Base-by-base conservation (phyloP, 768 basidiomycete genomes). In the Phanerochaete carnosa region DNA sequence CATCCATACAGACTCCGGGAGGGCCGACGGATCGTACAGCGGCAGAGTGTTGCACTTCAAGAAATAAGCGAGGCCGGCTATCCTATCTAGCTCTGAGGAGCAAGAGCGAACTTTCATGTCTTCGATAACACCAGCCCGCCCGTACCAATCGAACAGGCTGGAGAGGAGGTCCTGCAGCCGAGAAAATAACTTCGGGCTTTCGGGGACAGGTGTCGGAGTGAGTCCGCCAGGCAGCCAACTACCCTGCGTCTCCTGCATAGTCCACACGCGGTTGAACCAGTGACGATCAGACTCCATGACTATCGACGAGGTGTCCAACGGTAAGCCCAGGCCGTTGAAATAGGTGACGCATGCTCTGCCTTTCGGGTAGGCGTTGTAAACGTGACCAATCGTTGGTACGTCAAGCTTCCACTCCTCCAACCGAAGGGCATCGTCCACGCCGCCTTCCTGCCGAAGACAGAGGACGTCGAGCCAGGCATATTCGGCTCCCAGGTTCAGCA, bases 371-470 rank as follows among this genome's bases (percentile, higher is more conserved):
- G 5, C 19, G 5, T n/a, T 26, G 30, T 58, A 58, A 15, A 58
- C 30, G 45, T 30, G 4, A 4, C 57, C 57, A 23, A 58, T 58
- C 4, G 57, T 58, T 4, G 57, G 57, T 6, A 58, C 46, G 46
- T 58, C 57, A 4, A 26, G 9, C 47, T 50, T 46, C 57, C 57
- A 58, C 57, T 58, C 57, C 29, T 58, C 25, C 25, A 22, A 2
- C 23, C 57, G 43, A 25, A 22, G 16, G 8, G 13, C 46, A 4
- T 58, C 57, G 28, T 50, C 39, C 19, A 19, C 39, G 19, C 39
- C 11, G 8, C 39, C 49, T 6, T 12, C 29, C 57, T 22, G 39
- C 19, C 39, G 6, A 4, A 43, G 39, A 19, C 39, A 43, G 11
- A 43, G 39, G 11, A 43, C 39, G 19, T 49, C 45, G 29, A 58